These are phyloP conservation scores for Lachnellula subtilissima DNA, from an alignment of 2,329 filamentous ascomycete species.

Conservation along the genomic window DNA sequence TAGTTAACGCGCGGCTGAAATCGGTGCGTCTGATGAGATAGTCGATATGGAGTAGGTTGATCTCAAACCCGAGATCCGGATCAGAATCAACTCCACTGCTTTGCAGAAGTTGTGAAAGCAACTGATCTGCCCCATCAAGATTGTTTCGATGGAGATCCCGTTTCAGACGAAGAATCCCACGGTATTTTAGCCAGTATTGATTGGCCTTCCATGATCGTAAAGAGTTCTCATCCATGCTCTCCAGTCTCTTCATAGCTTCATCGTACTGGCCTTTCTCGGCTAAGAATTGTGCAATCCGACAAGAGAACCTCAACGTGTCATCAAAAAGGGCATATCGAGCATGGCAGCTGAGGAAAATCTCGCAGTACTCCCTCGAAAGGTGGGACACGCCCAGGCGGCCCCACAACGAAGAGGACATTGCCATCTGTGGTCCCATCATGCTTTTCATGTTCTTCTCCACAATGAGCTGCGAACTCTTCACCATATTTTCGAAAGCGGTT, in stretches of 20 bases:
- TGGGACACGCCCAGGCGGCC: constrained; percentile 63
- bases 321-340: constrained; percentile 61
- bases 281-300: constrained; percentile 63
- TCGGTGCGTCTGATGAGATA: constrained; percentile 50
- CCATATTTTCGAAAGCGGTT: constrained; percentile 67
- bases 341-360: constrained; percentile 74
- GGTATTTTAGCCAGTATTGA: constrained; percentile 66
- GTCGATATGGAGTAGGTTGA: constrained; percentile 57
- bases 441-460: constrained; percentile 69
- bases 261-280: constrained; percentile 66
- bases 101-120: constrained; percentile 51
- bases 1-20: constrained; percentile 47
- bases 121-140: constrained; percentile 49
- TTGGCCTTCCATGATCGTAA: constrained; percentile 71
- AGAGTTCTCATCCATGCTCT: constrained; percentile 54
- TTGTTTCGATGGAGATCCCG: constrained; percentile 56
- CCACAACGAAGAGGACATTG: constrained; percentile 70
- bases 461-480: constrained; percentile 78
- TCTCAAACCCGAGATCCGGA: constrained; percentile 53
- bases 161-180: constrained; percentile 60
- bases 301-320: constrained; percentile 71
- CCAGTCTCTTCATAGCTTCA: constrained; percentile 57
- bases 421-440: constrained; percentile 68
- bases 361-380: constrained; percentile 56
- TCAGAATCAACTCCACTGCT: constrained; percentile 40